These are phyloP conservation scores for Actinomucor elegans DNA, from an alignment of 371 early-diverging fungal species.

Conservation along the genomic window DNA sequence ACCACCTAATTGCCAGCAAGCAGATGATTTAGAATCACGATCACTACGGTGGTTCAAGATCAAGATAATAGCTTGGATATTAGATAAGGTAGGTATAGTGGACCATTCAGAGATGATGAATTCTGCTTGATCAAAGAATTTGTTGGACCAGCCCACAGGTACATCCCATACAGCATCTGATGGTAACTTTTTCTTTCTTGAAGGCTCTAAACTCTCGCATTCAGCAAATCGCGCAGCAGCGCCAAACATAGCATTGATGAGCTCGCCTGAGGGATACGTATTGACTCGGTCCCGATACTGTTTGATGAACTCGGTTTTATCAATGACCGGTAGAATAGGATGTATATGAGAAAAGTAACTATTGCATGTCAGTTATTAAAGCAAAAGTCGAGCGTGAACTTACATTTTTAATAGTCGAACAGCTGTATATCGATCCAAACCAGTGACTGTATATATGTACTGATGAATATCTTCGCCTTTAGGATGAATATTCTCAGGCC, in stretches of 20 bases:
- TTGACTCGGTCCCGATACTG: slow-evolving; percentile 37
- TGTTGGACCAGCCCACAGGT: slow-evolving; percentile 41
- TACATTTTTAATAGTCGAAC: slow-evolving; percentile 41
- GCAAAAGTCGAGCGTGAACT: not conserved
- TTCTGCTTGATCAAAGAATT: slow-evolving; percentile 41
- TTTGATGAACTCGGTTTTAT: slow-evolving; percentile 37
- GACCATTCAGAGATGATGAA: slow-evolving; percentile 21
- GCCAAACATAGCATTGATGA: slow-evolving; percentile 49
- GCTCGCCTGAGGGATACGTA: slow-evolving; percentile 27
- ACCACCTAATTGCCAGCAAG: slow-evolving; percentile 41
- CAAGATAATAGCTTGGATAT: slow-evolving; percentile 39
- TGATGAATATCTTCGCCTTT: slow-evolving; percentile 17
- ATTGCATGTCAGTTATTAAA: not conserved
- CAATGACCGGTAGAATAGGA: slow-evolving; percentile 39
- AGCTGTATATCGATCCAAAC: slow-evolving; percentile 31
- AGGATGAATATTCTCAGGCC: slow-evolving; percentile 14
- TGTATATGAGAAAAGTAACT: slow-evolving; percentile 46
- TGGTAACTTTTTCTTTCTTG: slow-evolving; percentile 10
- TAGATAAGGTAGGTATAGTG: slow-evolving; percentile 26
- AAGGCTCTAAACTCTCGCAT: slow-evolving; percentile 23
- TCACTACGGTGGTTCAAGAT: slow-evolving; percentile 36
- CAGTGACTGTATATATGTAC: slow-evolving; percentile 34
- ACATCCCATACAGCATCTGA: slow-evolving; percentile 39
- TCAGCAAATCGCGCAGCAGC: slow-evolving; percentile 47
- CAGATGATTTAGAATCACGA: slow-evolving; percentile 38